Conservation (phyloP, 2,329 filamentous ascomycete genomes). For the Phaeosphaeriaceae sp. region DNA sequence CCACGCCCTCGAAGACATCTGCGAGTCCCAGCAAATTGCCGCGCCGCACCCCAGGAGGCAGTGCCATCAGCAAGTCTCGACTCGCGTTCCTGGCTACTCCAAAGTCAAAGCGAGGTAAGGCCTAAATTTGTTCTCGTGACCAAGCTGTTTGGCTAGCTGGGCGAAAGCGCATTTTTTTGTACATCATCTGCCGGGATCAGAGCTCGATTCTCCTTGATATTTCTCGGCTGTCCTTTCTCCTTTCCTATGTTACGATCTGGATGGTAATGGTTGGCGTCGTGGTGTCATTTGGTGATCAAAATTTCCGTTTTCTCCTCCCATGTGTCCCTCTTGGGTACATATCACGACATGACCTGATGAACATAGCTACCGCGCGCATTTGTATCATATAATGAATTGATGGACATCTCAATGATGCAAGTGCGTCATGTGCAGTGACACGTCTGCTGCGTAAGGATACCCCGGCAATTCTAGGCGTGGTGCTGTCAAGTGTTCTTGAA, state of each 20-base stretch:
- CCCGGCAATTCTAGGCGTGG: not conserved
- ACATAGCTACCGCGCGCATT: slow-evolving; percentile 13
- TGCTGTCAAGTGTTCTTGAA: not conserved
- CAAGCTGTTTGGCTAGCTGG: not conserved
- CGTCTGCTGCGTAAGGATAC: slow-evolving; percentile 3
- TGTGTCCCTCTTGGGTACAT: slow-evolving; percentile 18
- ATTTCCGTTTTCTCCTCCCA: slow-evolving; percentile 15
- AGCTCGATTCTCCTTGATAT: not conserved
- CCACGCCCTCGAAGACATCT: slow-evolving; percentile 37
- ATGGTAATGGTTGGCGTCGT: slow-evolving; percentile 17
- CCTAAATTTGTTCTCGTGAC: slow-evolving; percentile 13
- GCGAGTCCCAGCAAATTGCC: slow-evolving; percentile 38
- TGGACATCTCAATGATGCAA: not conserved
- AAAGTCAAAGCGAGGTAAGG: slow-evolving; percentile 48
- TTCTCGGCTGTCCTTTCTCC: slow-evolving; percentile 3
- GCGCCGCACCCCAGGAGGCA: slow-evolving; percentile 37
- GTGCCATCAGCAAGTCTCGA: slow-evolving; percentile 46
- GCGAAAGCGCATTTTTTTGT: not conserved
- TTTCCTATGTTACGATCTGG: slow-evolving; percentile 17
- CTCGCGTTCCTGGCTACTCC: slow-evolving; percentile 49
- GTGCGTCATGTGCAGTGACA: slow-evolving; percentile 5
- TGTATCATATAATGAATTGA: slow-evolving; percentile 26
- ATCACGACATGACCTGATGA: slow-evolving; percentile 20
- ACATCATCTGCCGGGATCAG: not conserved
- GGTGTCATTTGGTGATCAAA: slow-evolving; percentile 11